A percentile compares a stretch with the other conserved stretches of the same genome.
Conservation (phyloP, 2,329 filamentous ascomycete genomes). For the Penicillium sp. region DNA sequence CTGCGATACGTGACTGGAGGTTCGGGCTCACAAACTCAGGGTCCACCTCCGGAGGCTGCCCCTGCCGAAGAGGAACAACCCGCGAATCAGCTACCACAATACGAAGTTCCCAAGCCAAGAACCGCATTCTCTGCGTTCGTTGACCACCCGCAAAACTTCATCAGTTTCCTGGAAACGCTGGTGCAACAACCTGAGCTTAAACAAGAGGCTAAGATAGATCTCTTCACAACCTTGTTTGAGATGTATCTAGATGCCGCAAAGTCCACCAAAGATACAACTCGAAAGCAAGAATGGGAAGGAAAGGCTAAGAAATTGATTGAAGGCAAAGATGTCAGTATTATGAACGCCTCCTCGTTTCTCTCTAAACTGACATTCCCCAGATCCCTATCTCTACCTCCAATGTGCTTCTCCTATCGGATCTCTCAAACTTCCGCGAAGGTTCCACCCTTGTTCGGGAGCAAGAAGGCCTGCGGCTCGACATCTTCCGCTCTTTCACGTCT, state of each 20-base stretch:
- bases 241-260: conserved; percentile 94
- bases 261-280: conserved; percentile 64
- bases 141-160: conserved; percentile 88
- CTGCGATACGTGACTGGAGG: conserved; percentile 78
- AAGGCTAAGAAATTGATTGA: conserved; percentile 91
- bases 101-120: conserved; percentile 78
- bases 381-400: conserved; percentile 90
- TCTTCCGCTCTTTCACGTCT: conserved; percentile 93
- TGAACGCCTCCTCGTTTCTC: conserved; percentile 12
- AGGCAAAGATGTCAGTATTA: conserved; percentile 62
- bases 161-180: conserved; percentile 87
- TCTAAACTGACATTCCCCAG: conserved; percentile 31
- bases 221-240: conserved; percentile 94
- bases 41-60: conserved; percentile 31
- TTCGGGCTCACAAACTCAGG: conserved; percentile 44
- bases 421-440: conserved; percentile 86
- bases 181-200: conserved; percentile 71
- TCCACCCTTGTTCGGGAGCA: conserved; percentile 93
- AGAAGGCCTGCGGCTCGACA: conserved; percentile 87
- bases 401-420: conserved; percentile 85
- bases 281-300: conserved; percentile 80
- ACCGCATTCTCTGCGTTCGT: conserved; percentile 96
- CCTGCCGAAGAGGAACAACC: conserved; percentile 26
- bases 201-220: conserved; percentile 74
- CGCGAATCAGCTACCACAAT: conserved; percentile 56